phyloP scores from a whole-genome alignment of 2,329 filamentous ascomycete genomes.

The Colletotrichum salicis region DNA sequence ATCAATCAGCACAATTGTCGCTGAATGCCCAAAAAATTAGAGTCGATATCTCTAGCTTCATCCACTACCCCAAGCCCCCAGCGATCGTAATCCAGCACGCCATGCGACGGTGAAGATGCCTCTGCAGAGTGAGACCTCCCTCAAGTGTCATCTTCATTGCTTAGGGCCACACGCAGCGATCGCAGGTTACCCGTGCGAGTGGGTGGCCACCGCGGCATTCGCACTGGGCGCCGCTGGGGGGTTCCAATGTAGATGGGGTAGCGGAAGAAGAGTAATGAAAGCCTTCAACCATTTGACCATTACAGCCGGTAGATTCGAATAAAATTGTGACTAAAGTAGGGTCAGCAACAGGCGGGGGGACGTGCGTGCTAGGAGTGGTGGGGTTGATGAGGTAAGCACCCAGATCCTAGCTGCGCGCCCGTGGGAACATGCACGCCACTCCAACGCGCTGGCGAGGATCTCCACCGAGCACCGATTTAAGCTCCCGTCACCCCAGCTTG shows the following conservation, averaged over 20 bases:
- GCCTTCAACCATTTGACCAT: constrained; percentile 71
- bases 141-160: constrained; percentile 76
- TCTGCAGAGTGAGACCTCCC: constrained; percentile 80
- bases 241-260: constrained; percentile 67
- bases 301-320: constrained; percentile 59
- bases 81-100: constrained; percentile 75
- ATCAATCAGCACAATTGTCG: constrained; percentile 47
- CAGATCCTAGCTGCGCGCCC: background rate
- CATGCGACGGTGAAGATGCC: constrained; percentile 76
- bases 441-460: background rate
- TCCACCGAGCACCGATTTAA: constrained; percentile 7
- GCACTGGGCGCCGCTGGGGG: constrained; percentile 71
- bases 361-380: background rate
- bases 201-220: constrained; percentile 74
- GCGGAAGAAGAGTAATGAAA: constrained; percentile 60
- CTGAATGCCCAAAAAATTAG: constrained; percentile 39
- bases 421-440: background rate
- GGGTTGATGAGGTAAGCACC: background rate
- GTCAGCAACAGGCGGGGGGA: background rate
- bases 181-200: constrained; percentile 76
- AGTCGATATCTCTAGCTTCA: constrained; percentile 67
- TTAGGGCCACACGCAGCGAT: constrained; percentile 70
- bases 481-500: background rate
- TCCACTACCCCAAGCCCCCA: constrained; percentile 66
- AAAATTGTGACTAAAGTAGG: background rate